phyloP scores from a whole-genome alignment of 352 stramenopile genomes.

The Globisporangium echinulatum region DNA sequence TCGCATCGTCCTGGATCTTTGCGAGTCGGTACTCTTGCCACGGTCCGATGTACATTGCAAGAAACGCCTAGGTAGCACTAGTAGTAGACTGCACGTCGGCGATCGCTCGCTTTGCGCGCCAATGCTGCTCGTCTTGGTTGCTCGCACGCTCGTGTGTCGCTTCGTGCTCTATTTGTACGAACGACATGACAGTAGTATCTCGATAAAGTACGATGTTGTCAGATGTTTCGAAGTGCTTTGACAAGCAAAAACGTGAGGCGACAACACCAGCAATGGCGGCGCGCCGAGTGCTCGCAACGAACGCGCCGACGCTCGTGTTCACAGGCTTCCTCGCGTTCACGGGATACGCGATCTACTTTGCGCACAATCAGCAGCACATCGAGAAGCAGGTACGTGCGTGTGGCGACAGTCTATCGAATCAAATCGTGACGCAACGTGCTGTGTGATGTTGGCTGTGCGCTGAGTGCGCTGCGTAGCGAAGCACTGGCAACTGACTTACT shows the following conservation, averaged over 20 bases:
- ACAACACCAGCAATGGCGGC: slow-evolving; percentile 7
- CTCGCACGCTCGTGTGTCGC: neutral
- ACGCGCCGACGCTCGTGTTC: slow-evolving; percentile 46
- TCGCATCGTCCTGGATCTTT: slow-evolving; percentile 77
- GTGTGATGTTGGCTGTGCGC: neutral
- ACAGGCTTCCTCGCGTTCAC: slow-evolving; percentile 30
- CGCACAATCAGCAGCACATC: slow-evolving; percentile 65
- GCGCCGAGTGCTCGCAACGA: slow-evolving; percentile 21
- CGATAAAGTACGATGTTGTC: neutral
- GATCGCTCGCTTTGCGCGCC: neutral
- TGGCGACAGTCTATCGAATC: no score
- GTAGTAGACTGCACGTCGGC: neutral
- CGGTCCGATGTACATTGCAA: slow-evolving; percentile 72
- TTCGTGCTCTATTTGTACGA: neutral
- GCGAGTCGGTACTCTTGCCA: slow-evolving; percentile 84
- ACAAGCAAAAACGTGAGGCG: neutral
- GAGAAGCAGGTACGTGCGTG: slow-evolving; percentile 56
- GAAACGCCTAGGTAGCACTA: neutral
- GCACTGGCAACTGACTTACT: neutral
- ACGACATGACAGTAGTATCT: neutral
- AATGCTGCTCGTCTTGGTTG: neutral
- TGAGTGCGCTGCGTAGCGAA: neutral
- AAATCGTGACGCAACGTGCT: no score
- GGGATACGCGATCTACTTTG: slow-evolving; percentile 64
- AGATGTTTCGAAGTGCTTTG: neutral